Base-by-base conservation (phyloP, 2,329 filamentous ascomycete genomes). In the Pseudocercospora fijiensis region DNA sequence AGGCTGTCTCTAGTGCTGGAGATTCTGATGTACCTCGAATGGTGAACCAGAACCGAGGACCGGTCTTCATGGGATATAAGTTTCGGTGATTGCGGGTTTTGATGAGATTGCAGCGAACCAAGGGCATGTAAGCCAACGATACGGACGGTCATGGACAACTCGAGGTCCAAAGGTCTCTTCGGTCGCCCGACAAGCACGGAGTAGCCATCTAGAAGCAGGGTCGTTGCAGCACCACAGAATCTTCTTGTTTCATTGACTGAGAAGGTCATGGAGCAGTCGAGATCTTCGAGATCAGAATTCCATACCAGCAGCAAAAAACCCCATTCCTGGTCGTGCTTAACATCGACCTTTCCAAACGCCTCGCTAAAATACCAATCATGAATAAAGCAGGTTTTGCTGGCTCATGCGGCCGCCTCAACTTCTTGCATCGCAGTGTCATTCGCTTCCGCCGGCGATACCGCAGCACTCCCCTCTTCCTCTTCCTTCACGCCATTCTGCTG, bases 341-440 rank as follows among this genome's bases (percentile, higher is more conserved):
- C 18, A 49, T n/a, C 13, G 49, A 20, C 22, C 27, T 9, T 37
- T 24, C 52, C 52, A 56, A 37, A 56, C 52, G 52, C 52, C 52
- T 37, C 52, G 52, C 52, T 56, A 56, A 56, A 6, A 56, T 56
- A 37, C 30, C 52, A 56, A 33, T 56, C 26, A 33, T 37, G 18
- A 37, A 53, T 28, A 53, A 18, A 28, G 49, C 22, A 53, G 6
- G 13, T 24, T n/a, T 27, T 2, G 9, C 1, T 5, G 27, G 27
- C 16, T 37, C n/a, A 56, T 3, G n/a, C 24, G 9, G 52, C 52
- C 27, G 52, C 52, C 8, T 56, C 52, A 37, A 33, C 52, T 22
- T 56, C 52, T 28, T 37, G 26, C 52, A 56, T 37, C 52, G 28
- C 28, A 56, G 24, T 9, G 20, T 53, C 49, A 13, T 53, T 53